These are phyloP conservation scores for Colletotrichum endophyticum DNA, from an alignment of 2,329 filamentous ascomycete species.

Conservation along the genomic window DNA sequence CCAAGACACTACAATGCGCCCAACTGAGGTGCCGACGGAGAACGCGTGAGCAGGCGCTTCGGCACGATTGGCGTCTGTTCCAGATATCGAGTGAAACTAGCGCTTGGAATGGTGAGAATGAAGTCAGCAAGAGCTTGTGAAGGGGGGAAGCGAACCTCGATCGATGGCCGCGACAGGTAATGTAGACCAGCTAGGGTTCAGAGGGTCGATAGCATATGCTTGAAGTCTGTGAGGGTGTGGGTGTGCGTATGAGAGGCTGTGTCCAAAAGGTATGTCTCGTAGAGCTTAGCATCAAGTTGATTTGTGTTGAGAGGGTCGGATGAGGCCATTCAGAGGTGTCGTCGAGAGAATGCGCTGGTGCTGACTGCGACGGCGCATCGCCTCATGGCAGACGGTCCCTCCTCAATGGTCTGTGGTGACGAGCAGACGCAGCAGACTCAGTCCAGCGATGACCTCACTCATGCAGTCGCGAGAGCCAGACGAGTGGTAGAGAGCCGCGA, in stretches of 20 bases:
- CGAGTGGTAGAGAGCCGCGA: not conserved
- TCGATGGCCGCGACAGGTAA: not conserved
- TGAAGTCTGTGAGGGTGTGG: not conserved
- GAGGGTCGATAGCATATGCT: not conserved
- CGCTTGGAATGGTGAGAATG: not conserved
- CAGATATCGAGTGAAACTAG: not conserved
- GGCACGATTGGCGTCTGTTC: not conserved
- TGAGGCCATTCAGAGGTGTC: not conserved
- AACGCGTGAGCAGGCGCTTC: not conserved
- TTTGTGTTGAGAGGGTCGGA: not conserved
- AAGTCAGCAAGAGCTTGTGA: not conserved
- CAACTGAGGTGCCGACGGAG: not conserved
- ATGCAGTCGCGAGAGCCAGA: not conserved
- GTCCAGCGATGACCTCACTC: not conserved
- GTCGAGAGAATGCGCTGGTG: not conserved
- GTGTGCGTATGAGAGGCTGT: not conserved
- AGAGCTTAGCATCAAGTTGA: not conserved
- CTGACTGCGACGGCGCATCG: not conserved
- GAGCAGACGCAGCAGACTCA: not conserved
- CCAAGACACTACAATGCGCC: not conserved
- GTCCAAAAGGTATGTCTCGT: not conserved
- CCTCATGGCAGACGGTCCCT: not conserved
- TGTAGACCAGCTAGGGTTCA: not conserved
- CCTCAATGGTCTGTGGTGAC: not conserved
- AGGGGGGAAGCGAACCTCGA: slow-evolving; percentile 1